A percentile compares a stretch with the other conserved stretches of the same genome.
phyloP scores from a whole-genome alignment of 306 rosid species.

The Heteromeles arbutifolia region DNA sequence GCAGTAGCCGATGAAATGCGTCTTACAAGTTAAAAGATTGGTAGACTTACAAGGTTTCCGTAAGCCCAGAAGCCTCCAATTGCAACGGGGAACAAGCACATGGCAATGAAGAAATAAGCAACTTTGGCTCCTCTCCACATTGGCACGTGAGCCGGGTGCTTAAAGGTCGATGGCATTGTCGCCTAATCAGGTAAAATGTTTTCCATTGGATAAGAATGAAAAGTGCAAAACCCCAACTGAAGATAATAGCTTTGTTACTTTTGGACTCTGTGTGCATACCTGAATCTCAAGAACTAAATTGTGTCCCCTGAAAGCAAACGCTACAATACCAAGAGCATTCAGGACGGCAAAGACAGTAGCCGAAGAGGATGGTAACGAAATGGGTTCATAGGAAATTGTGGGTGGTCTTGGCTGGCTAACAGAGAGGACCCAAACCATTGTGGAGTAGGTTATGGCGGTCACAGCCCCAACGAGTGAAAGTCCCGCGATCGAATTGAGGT shows the following conservation, averaged over 20 bases:
- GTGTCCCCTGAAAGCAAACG: slow-evolving; percentile 98
- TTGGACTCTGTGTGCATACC: slow-evolving; percentile 29
- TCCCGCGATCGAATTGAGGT: slow-evolving; percentile 96
- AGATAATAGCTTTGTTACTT: not conserved
- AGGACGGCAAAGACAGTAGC: slow-evolving; percentile 64
- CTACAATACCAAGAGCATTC: slow-evolving; percentile 93
- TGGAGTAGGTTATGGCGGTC: slow-evolving; percentile 91
- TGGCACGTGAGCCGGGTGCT: slow-evolving; percentile 98
- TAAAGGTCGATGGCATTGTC: slow-evolving; percentile 97
- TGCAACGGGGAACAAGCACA: slow-evolving; percentile 91
- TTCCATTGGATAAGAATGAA: not conserved
- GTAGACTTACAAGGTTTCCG: slow-evolving; percentile 75
- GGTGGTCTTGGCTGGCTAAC: slow-evolving; percentile 86
- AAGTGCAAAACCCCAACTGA: not conserved
- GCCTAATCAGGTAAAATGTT: slow-evolving; percentile 39
- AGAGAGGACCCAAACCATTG: slow-evolving; percentile 98
- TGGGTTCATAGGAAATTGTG: slow-evolving; percentile 72
- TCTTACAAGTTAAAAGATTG: not conserved
- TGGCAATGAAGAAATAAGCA: slow-evolving; percentile 90
- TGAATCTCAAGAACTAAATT: slow-evolving; percentile 85
- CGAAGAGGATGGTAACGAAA: slow-evolving; percentile 46
- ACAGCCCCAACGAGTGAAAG: slow-evolving; percentile 94
- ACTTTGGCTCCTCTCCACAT: slow-evolving; percentile 99
- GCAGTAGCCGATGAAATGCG: not conserved
- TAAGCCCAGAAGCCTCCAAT: slow-evolving; percentile 98